phyloP scores from a whole-genome alignment of 1,284 basidiomycete genomes.

The Heliocybe sulcata region DNA sequence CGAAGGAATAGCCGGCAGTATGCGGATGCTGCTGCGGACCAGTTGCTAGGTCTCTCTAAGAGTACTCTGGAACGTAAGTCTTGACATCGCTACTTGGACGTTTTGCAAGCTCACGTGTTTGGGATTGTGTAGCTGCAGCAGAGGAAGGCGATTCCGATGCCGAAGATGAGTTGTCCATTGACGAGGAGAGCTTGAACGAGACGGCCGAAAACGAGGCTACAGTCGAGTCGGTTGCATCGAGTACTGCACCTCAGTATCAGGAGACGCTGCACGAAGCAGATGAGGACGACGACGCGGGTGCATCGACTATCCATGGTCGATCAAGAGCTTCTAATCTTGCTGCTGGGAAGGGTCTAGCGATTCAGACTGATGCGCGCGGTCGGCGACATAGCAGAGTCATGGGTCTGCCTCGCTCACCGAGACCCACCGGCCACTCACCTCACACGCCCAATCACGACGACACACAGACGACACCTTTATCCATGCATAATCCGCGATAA shows the following conservation, averaged over 20 bases:
- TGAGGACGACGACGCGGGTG: constrained; percentile 4
- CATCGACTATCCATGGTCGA: constrained; percentile 2
- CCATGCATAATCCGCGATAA: constrained; percentile 8
- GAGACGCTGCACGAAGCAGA: constrained; percentile 3
- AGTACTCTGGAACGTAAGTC: constrained; percentile 54
- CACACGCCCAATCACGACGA: constrained; percentile 8
- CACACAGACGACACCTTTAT: neutral
- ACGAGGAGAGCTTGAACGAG: constrained; percentile 67
- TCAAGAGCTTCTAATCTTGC: constrained; percentile 37
- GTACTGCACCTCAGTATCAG: neutral
- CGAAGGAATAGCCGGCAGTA: constrained; percentile 76
- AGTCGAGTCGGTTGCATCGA: constrained; percentile 9
- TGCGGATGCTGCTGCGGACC: constrained; percentile 70
- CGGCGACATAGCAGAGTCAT: constrained; percentile 51
- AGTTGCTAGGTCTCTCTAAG: constrained; percentile 66
- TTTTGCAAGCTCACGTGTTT: constrained; percentile 3
- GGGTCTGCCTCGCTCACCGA: constrained; percentile 43
- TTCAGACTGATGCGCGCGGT: constrained; percentile 45
- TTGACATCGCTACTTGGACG: neutral
- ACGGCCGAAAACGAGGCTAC: constrained; percentile 54
- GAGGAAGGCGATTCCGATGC: constrained; percentile 33
- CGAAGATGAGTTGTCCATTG: constrained; percentile 53
- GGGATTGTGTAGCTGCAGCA: constrained; percentile 7
- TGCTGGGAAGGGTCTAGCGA: constrained; percentile 63
- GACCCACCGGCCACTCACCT: neutral